These are phyloP conservation scores for Phytophthora kernoviae DNA, from an alignment of 352 stramenopile species.

Conservation along the genomic window DNA sequence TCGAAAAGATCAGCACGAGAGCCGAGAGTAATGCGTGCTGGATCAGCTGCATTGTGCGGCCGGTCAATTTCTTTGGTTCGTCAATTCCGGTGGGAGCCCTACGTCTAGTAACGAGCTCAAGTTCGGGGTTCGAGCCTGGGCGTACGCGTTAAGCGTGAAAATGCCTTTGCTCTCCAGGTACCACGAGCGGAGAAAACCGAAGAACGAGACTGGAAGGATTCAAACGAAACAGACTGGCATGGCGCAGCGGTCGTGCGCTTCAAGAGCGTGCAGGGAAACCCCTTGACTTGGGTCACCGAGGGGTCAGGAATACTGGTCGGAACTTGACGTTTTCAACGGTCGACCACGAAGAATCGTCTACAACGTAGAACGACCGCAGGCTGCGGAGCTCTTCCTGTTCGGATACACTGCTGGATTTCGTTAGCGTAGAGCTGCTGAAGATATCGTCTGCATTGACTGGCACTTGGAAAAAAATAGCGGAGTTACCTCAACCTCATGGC, in stretches of 20 bases:
- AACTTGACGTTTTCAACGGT: slow-evolving; percentile 38
- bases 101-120: slow-evolving; percentile 5
- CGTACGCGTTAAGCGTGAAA: slow-evolving; percentile 30
- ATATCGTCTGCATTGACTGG: no score
- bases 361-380: not conserved
- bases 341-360: not conserved
- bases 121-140: not conserved
- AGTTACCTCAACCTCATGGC: no score
- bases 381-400: no score
- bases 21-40: slow-evolving; percentile 7
- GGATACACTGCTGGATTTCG: no score
- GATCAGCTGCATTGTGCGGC: slow-evolving; percentile 22
- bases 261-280: slow-evolving; percentile 7
- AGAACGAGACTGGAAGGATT: slow-evolving; percentile 17
- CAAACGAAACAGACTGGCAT: slow-evolving; percentile 21
- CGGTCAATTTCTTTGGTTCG: no score
- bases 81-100: slow-evolving; percentile 5
- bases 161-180: slow-evolving; percentile 7
- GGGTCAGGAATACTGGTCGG: slow-evolving; percentile 8
- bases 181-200: slow-evolving; percentile 13
- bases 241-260: slow-evolving; percentile 2
- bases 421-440: no score
- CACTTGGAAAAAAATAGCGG: no score
- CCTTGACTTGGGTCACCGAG: slow-evolving; percentile 13
- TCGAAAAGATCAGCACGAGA: slow-evolving; percentile 9